These are phyloP conservation scores for Phytophthora constricta DNA, from an alignment of 352 stramenopile genomes.

Conservation along the genomic window DNA sequence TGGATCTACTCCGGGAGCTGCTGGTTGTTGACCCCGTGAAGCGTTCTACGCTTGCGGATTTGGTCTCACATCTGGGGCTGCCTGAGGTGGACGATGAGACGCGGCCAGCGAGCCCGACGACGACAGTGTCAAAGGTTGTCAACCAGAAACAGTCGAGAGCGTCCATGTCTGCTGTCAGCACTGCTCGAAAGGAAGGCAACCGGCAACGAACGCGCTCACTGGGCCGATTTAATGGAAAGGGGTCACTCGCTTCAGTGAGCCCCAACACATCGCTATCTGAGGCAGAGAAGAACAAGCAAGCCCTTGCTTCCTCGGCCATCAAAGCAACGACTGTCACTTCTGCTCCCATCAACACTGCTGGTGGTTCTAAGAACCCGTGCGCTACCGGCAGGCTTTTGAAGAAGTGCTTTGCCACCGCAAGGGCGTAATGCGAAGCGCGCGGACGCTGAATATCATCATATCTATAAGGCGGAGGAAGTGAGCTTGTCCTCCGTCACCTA, in stretches of 20 bases:
- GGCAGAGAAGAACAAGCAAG: slow-evolving; percentile 35
- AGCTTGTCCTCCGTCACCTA: slow-evolving; percentile 10
- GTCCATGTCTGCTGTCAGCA: neutral
- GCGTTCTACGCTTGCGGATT: slow-evolving; percentile 46
- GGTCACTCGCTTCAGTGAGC: slow-evolving; percentile 29
- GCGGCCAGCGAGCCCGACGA: slow-evolving; percentile 10
- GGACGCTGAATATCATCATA: slow-evolving; percentile 33
- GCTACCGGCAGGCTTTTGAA: slow-evolving; percentile 26
- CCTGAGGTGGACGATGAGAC: slow-evolving; percentile 12
- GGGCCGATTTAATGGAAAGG: slow-evolving; percentile 35
- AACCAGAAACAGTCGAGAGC: slow-evolving; percentile 7
- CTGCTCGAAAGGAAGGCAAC: slow-evolving; percentile 15
- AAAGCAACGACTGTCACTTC: slow-evolving; percentile 19
- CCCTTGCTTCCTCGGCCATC: slow-evolving; percentile 21
- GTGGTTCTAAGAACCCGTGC: slow-evolving; percentile 24
- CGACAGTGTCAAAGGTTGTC: neutral
- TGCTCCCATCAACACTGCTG: slow-evolving; percentile 12
- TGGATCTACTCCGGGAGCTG: slow-evolving; percentile 63
- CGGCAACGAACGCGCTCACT: slow-evolving; percentile 29
- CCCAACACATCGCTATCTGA: slow-evolving; percentile 21
- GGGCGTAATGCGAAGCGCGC: slow-evolving; percentile 17
- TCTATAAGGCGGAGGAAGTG: slow-evolving; percentile 28
- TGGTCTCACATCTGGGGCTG: slow-evolving; percentile 55
- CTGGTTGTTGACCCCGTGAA: slow-evolving; percentile 56
- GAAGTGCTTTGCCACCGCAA: slow-evolving; percentile 35